Conservation (phyloP, 1,284 basidiomycete genomes). For the Xerocomus nothofagi region DNA sequence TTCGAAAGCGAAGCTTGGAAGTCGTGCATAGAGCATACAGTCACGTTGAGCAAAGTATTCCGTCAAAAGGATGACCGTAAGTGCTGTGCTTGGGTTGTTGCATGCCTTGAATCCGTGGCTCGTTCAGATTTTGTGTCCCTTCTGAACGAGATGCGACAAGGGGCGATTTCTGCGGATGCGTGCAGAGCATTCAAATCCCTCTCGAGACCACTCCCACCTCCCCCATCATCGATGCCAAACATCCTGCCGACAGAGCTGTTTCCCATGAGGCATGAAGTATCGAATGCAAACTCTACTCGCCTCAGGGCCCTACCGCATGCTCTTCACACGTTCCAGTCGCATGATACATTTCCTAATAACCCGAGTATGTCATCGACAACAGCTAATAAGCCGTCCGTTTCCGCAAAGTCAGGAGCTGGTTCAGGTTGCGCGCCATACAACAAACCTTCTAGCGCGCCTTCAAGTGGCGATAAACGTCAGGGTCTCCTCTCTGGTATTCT, state of each 20-base stretch:
- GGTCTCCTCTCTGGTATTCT: slow-evolving; percentile 54
- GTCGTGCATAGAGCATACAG: slow-evolving; percentile 61
- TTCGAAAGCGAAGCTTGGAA: slow-evolving; percentile 81
- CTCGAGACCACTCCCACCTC: slow-evolving; percentile 38
- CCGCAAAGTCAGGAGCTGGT: background rate
- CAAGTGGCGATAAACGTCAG: slow-evolving; percentile 36
- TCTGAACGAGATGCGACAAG: slow-evolving; percentile 71
- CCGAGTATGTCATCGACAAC: background rate
- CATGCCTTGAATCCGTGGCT: background rate
- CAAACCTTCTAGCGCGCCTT: slow-evolving; percentile 17
- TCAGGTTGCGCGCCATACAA: slow-evolving; percentile 5
- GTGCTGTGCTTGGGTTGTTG: slow-evolving; percentile 7
- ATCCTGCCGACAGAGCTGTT: slow-evolving; percentile 41
- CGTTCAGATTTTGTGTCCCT: slow-evolving; percentile 62
- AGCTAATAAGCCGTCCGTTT: slow-evolving; percentile 1
- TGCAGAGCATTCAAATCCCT: slow-evolving; percentile 44
- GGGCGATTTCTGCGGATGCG: slow-evolving; percentile 39
- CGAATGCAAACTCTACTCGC: slow-evolving; percentile 36
- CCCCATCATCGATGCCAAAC: slow-evolving; percentile 27
- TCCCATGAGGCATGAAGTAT: slow-evolving; percentile 38
- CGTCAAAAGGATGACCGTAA: slow-evolving; percentile 52
- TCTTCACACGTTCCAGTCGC: slow-evolving; percentile 30
- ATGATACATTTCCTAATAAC: slow-evolving; percentile 37
- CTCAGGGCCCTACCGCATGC: slow-evolving; percentile 32
- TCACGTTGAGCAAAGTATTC: slow-evolving; percentile 79